phyloP scores from a whole-genome alignment of 192 early-diverging fungal genomes.

The Coemansia guatemalensis region DNA sequence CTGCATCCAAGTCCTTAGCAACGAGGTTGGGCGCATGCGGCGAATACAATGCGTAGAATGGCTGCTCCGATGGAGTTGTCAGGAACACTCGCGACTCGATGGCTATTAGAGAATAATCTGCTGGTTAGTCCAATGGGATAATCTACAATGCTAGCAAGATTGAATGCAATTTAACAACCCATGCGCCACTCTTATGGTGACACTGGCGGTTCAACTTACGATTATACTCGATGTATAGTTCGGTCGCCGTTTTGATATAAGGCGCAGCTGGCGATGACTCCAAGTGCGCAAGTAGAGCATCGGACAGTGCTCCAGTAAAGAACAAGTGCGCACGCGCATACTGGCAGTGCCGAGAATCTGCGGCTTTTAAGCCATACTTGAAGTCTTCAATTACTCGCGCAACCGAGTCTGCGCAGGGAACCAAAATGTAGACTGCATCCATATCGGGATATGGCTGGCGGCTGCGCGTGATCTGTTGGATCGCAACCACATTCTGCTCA shows the following conservation, averaged over 20 bases:
- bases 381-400: constrained; percentile 49
- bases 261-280: constrained; percentile 38
- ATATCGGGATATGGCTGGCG: constrained; percentile 49
- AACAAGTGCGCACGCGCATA: constrained; percentile 50
- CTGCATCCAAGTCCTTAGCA: constrained; percentile 40
- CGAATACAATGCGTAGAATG: constrained; percentile 54
- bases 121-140: background rate
- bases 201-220: constrained; percentile 27
- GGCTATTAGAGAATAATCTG: constrained; percentile 20
- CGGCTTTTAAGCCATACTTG: background rate
- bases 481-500: constrained; percentile 51
- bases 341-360: constrained; percentile 1
- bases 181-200: background rate
- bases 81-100: constrained; percentile 53
- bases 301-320: constrained; percentile 50
- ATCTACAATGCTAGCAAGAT: background rate
- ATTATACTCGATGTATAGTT: constrained; percentile 54
- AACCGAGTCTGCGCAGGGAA: constrained; percentile 46
- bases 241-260: constrained; percentile 34
- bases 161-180: background rate
- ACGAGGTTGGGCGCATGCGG: constrained; percentile 26
- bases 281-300: constrained; percentile 38
- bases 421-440: constrained; percentile 54
- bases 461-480: constrained; percentile 44
- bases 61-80: constrained; percentile 49